Evolutionary conservation across 352 stramenopile species (phyloP).

Genomic region (Globisporangium irregulare): DNA sequence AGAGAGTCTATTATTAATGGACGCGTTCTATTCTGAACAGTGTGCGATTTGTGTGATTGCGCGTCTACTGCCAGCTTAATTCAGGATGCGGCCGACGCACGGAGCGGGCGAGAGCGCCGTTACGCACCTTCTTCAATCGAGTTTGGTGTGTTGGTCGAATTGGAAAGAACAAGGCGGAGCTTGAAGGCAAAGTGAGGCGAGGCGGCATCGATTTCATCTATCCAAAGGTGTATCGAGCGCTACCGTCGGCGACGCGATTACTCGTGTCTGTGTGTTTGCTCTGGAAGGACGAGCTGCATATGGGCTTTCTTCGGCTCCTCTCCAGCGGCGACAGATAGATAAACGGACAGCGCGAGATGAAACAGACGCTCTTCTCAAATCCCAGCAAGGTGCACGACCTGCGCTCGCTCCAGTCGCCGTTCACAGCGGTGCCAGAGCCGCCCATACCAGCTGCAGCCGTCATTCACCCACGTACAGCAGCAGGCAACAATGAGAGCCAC

Average conservation of each 20-base stretch:
- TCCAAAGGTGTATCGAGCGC: background rate
- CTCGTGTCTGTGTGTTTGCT: background rate
- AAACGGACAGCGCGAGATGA: constrained; percentile 3
- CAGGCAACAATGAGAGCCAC: background rate
- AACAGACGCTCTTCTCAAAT: constrained; percentile 16
- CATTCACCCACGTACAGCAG: constrained; percentile 4
- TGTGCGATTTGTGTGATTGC: background rate
- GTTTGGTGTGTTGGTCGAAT: constrained; percentile 1
- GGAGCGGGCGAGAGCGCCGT: background rate
- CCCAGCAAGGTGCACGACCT: constrained; percentile 16
- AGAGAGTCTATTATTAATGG: background rate
- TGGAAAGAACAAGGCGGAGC: background rate
- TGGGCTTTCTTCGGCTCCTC: constrained; percentile 3
- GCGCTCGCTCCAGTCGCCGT: constrained; percentile 10
- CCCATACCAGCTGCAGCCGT: background rate
- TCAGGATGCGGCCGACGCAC: background rate
- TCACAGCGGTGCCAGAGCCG: background rate
- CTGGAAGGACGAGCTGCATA: background rate
- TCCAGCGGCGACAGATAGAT: background rate
- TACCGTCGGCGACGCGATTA: background rate
- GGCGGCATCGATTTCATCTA: background rate
- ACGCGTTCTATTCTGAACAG: background rate
- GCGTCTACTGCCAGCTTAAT: background rate
- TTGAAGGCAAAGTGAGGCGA: background rate
- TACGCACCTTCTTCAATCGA: background rate